Percentiles rank a stretch among this genome's conserved stretches.
Conservation (phyloP, 345 rosid species). For the Salix brachista region DNA sequence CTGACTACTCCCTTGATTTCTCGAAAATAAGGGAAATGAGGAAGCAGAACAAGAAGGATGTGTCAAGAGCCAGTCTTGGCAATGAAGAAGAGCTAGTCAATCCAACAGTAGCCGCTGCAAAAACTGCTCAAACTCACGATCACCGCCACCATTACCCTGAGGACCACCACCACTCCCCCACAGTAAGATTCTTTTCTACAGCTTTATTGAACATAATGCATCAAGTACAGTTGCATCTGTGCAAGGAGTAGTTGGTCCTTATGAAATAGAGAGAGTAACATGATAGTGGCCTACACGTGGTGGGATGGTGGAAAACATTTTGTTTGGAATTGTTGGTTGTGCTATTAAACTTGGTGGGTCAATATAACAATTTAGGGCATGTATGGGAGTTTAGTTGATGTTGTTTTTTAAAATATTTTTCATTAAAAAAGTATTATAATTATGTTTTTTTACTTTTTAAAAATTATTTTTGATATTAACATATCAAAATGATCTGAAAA, state of each 20-base stretch:
- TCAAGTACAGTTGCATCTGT: not conserved
- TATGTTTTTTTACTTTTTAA: no score
- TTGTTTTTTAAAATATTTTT: no score
- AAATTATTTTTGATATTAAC: no score
- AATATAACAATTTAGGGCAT: not conserved
- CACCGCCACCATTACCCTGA: slow-evolving; percentile 30
- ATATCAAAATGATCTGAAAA: no score
- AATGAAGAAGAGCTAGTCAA: slow-evolving; percentile 77
- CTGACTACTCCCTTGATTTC: slow-evolving; percentile 91
- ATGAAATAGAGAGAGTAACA: not conserved
- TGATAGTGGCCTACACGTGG: slow-evolving; percentile 3
- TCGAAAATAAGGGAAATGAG: slow-evolving; percentile 89
- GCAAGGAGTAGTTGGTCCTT: not conserved
- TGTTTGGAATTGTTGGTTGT: slow-evolving; percentile 5
- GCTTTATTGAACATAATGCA: not conserved
- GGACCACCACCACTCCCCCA: slow-evolving; percentile 41
- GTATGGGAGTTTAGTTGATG: no score
- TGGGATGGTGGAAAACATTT: slow-evolving; percentile 3
- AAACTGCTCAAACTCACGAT: slow-evolving; percentile 28
- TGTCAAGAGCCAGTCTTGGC: slow-evolving; percentile 86
- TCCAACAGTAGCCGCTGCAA: slow-evolving; percentile 43
- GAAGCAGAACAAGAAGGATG: slow-evolving; percentile 88
- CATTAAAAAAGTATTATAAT: no score
- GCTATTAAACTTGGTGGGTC: slow-evolving; percentile 9
- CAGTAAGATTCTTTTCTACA: slow-evolving; percentile 45